Evolutionary conservation across 73 alveolate species (phyloP), one percentile per base, ranked within the genome.

Genomic region (Blepharisma stoltei): DNA sequence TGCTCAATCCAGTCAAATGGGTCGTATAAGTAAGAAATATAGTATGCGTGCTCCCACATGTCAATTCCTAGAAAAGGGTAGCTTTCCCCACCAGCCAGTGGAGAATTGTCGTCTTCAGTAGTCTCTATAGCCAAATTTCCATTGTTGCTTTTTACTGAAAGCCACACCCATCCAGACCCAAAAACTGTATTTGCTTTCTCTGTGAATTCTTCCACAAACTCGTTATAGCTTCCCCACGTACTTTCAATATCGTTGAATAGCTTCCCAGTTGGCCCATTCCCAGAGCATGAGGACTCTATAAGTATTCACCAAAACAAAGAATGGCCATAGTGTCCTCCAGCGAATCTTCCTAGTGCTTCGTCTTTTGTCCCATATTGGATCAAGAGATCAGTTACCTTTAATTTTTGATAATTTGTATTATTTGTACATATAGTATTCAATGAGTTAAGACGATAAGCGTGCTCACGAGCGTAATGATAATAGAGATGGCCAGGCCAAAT

Each of bases 121-220:
- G 46, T 38, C 14, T 60, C 23, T 14, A 60, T 60, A 8, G 47
- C 46, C 47, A 60, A 60, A 60, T 60, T 14, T 60, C 73, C 73
- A 32, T 32, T 32, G 11, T 60, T 38, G 14, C 49, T n/a, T 1
- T 60, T 60, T 5, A n/a, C 11, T 8, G 46, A 60, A 60, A 60
- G 73, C 73, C 73, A 60, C 14, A 60, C 23, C 73, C 73, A 60
- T 60, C 73, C 73, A 25, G 46, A 14, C 23, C 73, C 73, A 60
- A 60, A 60, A 8, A 60, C n/a, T 25, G 73, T 1, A 25, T 14
- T 25, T 1, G 73, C 73, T 38, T 38, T 60, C 23, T 38, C 23
- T n/a, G n/a, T 25, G 23, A 60, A 60, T 25, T 60, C 73, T 20
- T 60, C 73, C 46, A 14, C 18, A 60, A 60, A 60, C 14, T 14